A percentile compares a stretch with the other conserved stretches of the same genome.
phyloP scores from a whole-genome alignment of 1,284 basidiomycete species.

The Pyrrhoderma lamaoense region DNA sequence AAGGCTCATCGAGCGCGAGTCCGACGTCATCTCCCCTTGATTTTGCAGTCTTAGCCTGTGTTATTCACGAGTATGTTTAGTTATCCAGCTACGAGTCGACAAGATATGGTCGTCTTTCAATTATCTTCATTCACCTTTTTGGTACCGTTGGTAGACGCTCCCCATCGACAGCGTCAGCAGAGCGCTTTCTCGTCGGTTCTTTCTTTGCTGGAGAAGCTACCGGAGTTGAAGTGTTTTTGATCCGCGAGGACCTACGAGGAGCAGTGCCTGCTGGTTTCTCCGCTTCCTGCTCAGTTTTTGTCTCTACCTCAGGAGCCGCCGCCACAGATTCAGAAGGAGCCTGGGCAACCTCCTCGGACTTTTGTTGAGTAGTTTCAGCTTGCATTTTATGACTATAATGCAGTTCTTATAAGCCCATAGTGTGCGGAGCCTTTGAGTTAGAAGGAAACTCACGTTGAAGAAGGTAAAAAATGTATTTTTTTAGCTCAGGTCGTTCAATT shows the following conservation, averaged over 20 bases:
- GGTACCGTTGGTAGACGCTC: conserved; percentile 26
- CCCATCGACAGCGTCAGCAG: conserved; percentile 20
- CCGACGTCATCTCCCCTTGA: conserved; percentile 2
- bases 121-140: conserved; percentile 5
- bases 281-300: neutral
- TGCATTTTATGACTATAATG: too few relatives aligned
- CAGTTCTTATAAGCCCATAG: too few relatives aligned
- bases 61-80: neutral
- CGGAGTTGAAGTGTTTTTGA: conserved; percentile 18
- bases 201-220: conserved; percentile 14
- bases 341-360: neutral
- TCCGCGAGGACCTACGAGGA: conserved; percentile 18
- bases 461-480: too few relatives aligned
- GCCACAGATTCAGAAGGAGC: neutral
- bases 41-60: conserved; percentile 8
- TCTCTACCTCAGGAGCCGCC: neutral
- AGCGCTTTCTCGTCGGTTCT: conserved; percentile 20
- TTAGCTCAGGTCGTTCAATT: too few relatives aligned
- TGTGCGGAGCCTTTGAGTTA: too few relatives aligned
- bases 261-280: conserved; percentile 1
- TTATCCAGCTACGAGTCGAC: neutral
- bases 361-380: too few relatives aligned
- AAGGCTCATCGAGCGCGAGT: conserved; percentile 53
- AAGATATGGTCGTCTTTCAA: neutral
- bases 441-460: too few relatives aligned